A percentile compares a stretch with the other conserved stretches of the same genome.
Evolutionary conservation across 2,329 filamentous ascomycete species (phyloP).

Genomic region (Shiraia bambusicola): DNA sequence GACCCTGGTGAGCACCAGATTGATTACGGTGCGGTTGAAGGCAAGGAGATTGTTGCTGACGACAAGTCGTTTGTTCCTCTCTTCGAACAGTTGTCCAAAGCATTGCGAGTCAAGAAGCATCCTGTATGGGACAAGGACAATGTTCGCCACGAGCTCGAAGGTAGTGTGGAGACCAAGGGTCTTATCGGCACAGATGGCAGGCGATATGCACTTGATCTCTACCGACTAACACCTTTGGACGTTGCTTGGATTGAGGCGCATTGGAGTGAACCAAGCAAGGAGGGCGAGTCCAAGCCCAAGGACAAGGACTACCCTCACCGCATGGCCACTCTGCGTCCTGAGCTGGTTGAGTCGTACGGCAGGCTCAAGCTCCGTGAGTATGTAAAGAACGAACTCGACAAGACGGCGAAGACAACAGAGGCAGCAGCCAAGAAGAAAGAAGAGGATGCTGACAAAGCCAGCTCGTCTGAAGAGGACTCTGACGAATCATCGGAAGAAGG

Average conservation of each 20-base stretch:
- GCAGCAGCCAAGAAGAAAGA: constrained; percentile 44
- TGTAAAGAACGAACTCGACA: constrained; percentile 70
- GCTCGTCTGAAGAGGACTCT: constrained; percentile 19
- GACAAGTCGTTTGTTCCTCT: constrained; percentile 81
- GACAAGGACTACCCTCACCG: constrained; percentile 78
- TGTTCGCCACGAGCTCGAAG: constrained; percentile 86
- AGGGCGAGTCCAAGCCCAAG: constrained; percentile 52
- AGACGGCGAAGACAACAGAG: constrained; percentile 41
- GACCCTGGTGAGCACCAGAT: constrained; percentile 98
- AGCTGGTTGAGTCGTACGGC: constrained; percentile 84
- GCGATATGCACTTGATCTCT: constrained; percentile 96
- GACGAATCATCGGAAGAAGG: constrained; percentile 21
- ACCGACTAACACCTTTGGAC: constrained; percentile 90
- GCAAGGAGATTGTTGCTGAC: constrained; percentile 90
- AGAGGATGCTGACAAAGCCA: constrained; percentile 33
- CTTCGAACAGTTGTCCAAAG: constrained; percentile 88
- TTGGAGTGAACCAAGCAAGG: constrained; percentile 47
- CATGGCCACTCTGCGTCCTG: constrained; percentile 90
- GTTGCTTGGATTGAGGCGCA: constrained; percentile 85
- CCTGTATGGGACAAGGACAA: constrained; percentile 97
- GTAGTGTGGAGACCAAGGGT: constrained; percentile 96
- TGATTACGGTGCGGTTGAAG: constrained; percentile 96
- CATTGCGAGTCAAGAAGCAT: constrained; percentile 89
- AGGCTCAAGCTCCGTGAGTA: constrained; percentile 86
- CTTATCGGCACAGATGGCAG: constrained; percentile 94